Conservation (phyloP, 208 protist species). For the Acanthamoeba sp. region DNA sequence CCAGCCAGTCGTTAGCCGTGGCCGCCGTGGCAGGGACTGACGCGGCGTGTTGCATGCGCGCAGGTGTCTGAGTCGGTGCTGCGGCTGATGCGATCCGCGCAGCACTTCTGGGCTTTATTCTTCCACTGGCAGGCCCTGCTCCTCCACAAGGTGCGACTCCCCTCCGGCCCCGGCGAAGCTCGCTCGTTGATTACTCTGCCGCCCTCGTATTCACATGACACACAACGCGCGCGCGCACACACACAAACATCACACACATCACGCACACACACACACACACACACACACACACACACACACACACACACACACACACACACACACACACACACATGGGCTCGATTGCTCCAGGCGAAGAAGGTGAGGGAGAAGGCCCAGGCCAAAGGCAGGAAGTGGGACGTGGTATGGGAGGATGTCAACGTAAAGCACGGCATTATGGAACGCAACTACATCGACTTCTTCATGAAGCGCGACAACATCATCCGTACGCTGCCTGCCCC, state of each 20-base stretch:
- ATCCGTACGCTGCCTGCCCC: neutral
- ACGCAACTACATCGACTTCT: constrained; percentile 16
- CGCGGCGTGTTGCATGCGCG: neutral
- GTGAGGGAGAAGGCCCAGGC: neutral
- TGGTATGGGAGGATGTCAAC: constrained; percentile 27
- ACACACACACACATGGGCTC: no score
- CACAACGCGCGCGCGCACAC: no score
- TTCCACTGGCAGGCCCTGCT: constrained; percentile 48
- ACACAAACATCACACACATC: neutral
- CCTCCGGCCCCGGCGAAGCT: no score
- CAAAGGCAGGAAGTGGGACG: neutral
- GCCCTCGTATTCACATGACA: no score
- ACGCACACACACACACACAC: neutral
- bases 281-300: neutral
- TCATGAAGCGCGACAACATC: neutral
- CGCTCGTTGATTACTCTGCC: no score
- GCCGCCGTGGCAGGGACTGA: neutral
- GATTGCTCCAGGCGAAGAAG: neutral
- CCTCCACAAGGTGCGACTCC: neutral
- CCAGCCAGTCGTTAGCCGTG: neutral
- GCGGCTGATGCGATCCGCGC: constrained; percentile 12
- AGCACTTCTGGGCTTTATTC: constrained; percentile 15
- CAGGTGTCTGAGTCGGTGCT: neutral
- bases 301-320: neutral
- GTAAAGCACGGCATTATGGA: constrained; percentile 61